A percentile compares a stretch with the other conserved stretches of the same genome.
Evolutionary conservation across 257 asterid species (phyloP).

Genomic region (Cinchona pubescens): DNA sequence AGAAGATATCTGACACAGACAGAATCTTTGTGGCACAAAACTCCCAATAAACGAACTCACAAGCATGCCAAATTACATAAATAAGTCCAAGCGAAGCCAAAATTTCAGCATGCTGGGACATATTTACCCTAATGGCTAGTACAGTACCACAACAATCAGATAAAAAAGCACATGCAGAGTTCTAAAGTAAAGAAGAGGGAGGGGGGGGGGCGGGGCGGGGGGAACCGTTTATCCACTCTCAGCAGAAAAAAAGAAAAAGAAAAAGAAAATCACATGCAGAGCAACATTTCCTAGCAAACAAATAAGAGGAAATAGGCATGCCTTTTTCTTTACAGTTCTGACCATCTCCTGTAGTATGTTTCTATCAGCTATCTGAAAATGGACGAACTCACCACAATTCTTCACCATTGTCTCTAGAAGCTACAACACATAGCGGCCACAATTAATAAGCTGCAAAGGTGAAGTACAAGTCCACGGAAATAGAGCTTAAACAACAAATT

Average conservation of each 20-base stretch:
- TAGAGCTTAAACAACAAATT: neutral
- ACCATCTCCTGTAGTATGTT: slow-evolving; percentile 84
- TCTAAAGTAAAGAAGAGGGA: too few species aligned
- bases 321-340: slow-evolving; percentile 87
- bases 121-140: neutral
- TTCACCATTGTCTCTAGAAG: slow-evolving; percentile 96
- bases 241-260: too few species aligned
- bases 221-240: neutral
- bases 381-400: slow-evolving; percentile 93
- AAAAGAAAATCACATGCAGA: too few species aligned
- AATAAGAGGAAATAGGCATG: slow-evolving; percentile 20
- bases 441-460: neutral
- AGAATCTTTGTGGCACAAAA: neutral
- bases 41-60: neutral
- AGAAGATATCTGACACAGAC: neutral
- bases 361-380: slow-evolving; percentile 86
- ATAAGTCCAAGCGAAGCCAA: neutral
- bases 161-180: neutral
- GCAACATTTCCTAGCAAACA: slow-evolving; percentile 2
- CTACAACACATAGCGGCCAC: slow-evolving; percentile 31
- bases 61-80: neutral
- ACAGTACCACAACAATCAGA: neutral
- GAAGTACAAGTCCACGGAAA: neutral
- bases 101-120: neutral
- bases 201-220: too few species aligned